Evolutionary conservation across 1,284 basidiomycete species (phyloP).

Genomic region (Tylopilus orsonianus): DNA sequence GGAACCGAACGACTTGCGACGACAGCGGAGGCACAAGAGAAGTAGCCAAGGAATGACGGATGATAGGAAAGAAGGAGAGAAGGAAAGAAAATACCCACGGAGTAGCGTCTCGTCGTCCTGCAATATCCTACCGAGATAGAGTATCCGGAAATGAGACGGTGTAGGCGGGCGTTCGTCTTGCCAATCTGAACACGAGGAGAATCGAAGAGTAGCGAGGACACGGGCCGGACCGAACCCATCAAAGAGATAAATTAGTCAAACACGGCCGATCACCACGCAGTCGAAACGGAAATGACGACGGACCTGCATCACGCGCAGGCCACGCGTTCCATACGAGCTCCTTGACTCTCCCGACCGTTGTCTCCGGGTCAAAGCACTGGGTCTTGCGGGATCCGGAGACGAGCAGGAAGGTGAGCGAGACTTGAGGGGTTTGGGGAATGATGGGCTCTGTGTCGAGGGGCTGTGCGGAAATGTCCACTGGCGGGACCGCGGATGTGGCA

Average conservation of each 20-base stretch:
- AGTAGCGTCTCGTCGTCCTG: slow-evolving; percentile 79
- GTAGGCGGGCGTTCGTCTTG: slow-evolving; percentile 77
- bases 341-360: slow-evolving; percentile 77
- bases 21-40: background rate
- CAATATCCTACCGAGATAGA: slow-evolving; percentile 81
- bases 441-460: slow-evolving; percentile 1
- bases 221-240: background rate
- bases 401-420: slow-evolving; percentile 72
- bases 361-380: slow-evolving; percentile 78
- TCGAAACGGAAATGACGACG: slow-evolving; percentile 19
- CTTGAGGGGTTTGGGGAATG: slow-evolving; percentile 61
- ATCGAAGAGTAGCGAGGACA: background rate
- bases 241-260: slow-evolving; percentile 7
- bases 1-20: background rate
- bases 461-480: slow-evolving; percentile 4
- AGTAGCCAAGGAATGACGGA: background rate
- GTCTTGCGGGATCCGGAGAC: slow-evolving; percentile 71
- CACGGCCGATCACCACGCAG: slow-evolving; percentile 14
- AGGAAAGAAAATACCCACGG: slow-evolving; percentile 46
- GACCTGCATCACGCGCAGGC: slow-evolving; percentile 58
- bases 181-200: slow-evolving; percentile 56
- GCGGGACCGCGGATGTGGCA: background rate
- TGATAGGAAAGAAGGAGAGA: too few species aligned
- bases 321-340: slow-evolving; percentile 84
- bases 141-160: slow-evolving; percentile 73